Conservation (phyloP, 2,329 filamentous ascomycete genomes). For the Niveomyces coronatus region DNA sequence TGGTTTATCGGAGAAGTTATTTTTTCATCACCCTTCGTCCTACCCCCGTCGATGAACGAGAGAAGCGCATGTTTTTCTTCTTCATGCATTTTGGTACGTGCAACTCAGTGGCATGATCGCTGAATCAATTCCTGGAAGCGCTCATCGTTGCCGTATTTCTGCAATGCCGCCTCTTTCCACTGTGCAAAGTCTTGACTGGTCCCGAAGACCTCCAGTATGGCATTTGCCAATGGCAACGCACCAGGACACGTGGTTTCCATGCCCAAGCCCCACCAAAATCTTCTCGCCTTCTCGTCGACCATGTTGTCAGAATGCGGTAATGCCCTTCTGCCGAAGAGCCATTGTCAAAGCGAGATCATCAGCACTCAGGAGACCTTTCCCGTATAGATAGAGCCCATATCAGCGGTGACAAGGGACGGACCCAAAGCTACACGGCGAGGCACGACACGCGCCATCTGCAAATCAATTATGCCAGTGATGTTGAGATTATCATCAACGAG, state of each 20-base stretch:
- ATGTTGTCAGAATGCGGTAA: slow-evolving; percentile 1
- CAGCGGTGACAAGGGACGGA: slow-evolving; percentile 11
- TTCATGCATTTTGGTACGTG: no score
- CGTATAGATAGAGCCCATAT: slow-evolving; percentile 11
- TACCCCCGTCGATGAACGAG: no score
- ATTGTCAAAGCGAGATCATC: slow-evolving; percentile 11
- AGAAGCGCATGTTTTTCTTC: no score
- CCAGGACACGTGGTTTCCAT: slow-evolving; percentile 12
- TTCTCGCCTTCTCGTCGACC: slow-evolving; percentile 13
- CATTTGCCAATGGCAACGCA: slow-evolving; percentile 14
- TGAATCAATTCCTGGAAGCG: slow-evolving; percentile 3
- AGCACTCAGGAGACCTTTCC: slow-evolving; percentile 11
- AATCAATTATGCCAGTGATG: slow-evolving; percentile 39
- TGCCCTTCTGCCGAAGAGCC: slow-evolving; percentile 9
- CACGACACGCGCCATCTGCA: slow-evolving; percentile 19
- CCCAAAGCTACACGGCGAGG: slow-evolving; percentile 13
- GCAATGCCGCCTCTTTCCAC: slow-evolving; percentile 10
- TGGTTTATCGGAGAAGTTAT: no score
- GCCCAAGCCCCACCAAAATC: slow-evolving; percentile 15
- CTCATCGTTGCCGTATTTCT: slow-evolving; percentile 10
- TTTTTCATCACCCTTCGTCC: no score
- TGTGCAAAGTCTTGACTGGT: slow-evolving; percentile 8
- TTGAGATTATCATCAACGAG: slow-evolving; percentile 34
- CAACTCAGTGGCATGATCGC: neutral
- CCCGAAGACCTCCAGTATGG: slow-evolving; percentile 13